Evolutionary conservation across 805 yeast species (phyloP), one percentile per base, ranked within the genome.

Genomic region (Metschnikowia lunata): DNA sequence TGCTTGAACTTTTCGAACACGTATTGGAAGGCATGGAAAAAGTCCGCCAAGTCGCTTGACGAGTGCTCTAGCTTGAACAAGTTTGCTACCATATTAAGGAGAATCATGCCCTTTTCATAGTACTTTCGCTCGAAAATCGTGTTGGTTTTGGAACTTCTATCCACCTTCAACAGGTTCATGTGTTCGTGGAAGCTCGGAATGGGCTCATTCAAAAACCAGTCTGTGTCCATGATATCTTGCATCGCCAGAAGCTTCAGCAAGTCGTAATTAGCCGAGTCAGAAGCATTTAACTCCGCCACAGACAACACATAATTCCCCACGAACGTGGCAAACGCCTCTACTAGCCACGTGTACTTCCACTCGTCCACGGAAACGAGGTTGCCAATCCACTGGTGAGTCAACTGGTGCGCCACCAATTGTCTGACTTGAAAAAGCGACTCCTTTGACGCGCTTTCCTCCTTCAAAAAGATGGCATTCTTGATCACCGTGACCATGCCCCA

Each of bases 321-420:
- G 72, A 81, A 83, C 0, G 93, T 85, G 0, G 95, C 93, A 64
- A 85, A 82, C 2, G 86, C 67, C 64, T 86, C 95, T 55, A 84
- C 83, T 44, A 86, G 65, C 90, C 93, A 85, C 32, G 85, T 64
- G 55, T 76, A 71, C 40, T 74, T 75, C 83, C 88, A 85, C 14
- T 79, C 75, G 40, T 82, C 84, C 54, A 84, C 83, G 1, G 86
- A 69, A 2, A 84, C 73, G 51, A 71, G 67, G 51, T 86, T 80
- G 8, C 93, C 95, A 45, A 86, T 62, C 88, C 88, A 86, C 64
- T 85, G 91, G 59, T 86, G 95, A 27, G 84, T 80, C 49, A 85
- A 56, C 56, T 85, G 90, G 59, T 86, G 95, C 1, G 78, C 80
- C 8, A 86, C 56, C 36, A 85, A 69, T 54, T 82, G 84, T 48